phyloP scores from a whole-genome alignment of 108 stramenopile species.

The Cyclotella cryptica region DNA sequence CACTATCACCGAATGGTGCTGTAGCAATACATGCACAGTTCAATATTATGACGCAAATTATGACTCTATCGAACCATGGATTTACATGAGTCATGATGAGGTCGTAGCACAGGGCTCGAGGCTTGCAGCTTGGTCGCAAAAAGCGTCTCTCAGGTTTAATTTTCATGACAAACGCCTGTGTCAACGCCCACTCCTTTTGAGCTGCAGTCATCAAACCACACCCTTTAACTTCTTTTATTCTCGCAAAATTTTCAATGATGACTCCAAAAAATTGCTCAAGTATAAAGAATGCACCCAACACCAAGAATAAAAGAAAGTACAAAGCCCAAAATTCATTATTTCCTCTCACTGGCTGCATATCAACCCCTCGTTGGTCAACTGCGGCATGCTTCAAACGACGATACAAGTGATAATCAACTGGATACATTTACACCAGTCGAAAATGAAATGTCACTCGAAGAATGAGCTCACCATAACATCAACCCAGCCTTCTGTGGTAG shows the following conservation, averaged over 20 bases:
- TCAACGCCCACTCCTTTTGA: constrained; percentile 65
- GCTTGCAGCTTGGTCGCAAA: constrained; percentile 18
- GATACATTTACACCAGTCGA: neutral
- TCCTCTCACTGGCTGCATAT: constrained; percentile 58
- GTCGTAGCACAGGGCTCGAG: constrained; percentile 52
- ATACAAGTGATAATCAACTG: neutral
- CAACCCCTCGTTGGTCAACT: constrained; percentile 56
- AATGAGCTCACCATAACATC: constrained; percentile 49
- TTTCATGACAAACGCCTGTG: constrained; percentile 63
- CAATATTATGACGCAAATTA: constrained; percentile 59
- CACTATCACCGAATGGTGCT: constrained; percentile 49
- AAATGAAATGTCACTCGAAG: neutral
- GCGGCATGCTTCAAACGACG: constrained; percentile 36
- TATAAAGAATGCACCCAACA: constrained; percentile 73
- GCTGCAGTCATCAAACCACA: constrained; percentile 58
- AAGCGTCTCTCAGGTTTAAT: constrained; percentile 50
- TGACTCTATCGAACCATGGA: constrained; percentile 53
- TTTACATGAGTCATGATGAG: constrained; percentile 44
- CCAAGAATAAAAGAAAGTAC: constrained; percentile 66
- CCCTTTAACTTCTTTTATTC: constrained; percentile 50
- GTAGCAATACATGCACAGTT: constrained; percentile 58
- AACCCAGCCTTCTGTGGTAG: constrained; percentile 68
- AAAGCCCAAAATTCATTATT: constrained; percentile 33
- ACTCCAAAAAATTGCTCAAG: constrained; percentile 82
- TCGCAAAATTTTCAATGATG: constrained; percentile 73